Conservation (phyloP, 2,329 filamentous ascomycete genomes). For the Talaromyces sp. region DNA sequence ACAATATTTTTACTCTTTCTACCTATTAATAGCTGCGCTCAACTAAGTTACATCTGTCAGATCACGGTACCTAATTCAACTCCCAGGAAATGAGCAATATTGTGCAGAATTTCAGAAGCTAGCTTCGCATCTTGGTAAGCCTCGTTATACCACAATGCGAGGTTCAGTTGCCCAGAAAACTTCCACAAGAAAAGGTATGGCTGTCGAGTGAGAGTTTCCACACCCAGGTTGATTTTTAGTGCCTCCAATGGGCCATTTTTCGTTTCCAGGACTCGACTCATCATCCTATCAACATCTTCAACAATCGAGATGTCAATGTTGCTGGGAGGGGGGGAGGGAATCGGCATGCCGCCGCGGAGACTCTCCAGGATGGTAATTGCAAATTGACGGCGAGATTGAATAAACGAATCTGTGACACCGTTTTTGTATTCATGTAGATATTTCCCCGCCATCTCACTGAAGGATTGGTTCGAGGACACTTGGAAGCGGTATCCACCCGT, state of each 20-base stretch:
- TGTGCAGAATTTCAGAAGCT: neutral
- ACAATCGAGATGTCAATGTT: slow-evolving; percentile 7
- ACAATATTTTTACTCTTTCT: neutral
- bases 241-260: neutral
- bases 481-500: slow-evolving; percentile 5
- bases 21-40: neutral
- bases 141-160: slow-evolving; percentile 5
- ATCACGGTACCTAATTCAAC: neutral
- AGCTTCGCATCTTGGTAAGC: neutral
- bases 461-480: neutral
- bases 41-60: neutral
- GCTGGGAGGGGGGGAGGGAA: slow-evolving; percentile 1
- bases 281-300: neutral
- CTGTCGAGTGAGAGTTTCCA: slow-evolving; percentile 6
- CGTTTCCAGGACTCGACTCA: neutral
- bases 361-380: neutral
- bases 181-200: slow-evolving; percentile 7
- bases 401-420: neutral
- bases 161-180: slow-evolving; percentile 1
- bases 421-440: slow-evolving; percentile 1
- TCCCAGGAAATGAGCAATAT: neutral
- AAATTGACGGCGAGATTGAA: slow-evolving; percentile 6
- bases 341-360: neutral
- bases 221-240: neutral
- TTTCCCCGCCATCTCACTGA: neutral